Base-by-base conservation (phyloP, 2,329 filamentous ascomycete species). In the Colletotrichum incanum region DNA sequence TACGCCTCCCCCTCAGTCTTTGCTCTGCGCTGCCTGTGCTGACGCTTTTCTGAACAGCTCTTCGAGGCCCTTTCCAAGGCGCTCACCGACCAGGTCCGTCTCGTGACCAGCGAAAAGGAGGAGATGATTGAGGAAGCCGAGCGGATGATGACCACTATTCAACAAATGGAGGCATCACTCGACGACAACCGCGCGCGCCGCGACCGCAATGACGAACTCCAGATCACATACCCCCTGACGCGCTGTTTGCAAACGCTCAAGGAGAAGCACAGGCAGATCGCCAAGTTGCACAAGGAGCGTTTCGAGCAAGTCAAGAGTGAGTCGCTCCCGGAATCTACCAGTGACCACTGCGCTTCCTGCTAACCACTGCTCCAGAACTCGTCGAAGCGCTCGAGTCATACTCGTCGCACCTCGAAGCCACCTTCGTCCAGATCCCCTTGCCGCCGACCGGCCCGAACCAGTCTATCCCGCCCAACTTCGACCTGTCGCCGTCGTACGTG, bases 251-350 rank as follows among this genome's bases (percentile, higher is more conserved):
- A 93, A 78, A 84, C 82, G 23, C 87, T 99, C 66, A 96, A 94
- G 82, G 95, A 98, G 81, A 98, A 96, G 84, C 93, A 98, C 78
- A 87, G 86, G 71, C 91, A 93, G 63, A 90, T 98, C 76, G 91
- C 90, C 83, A 94, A 93, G 79, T 85, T 96, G 71, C 95, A 99
- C 82, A 92, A 91, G 74, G 95, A 98, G 83, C 93, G 96, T 73
- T 98, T 94, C 78, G 95, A 98, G 80, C 95, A 98, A 86, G 94
- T 98, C 72, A 96, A 94, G 84, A 98, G 94, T 97, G 85, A 77
- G 93, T 83, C 37, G 26, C 12, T 31, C n/a, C 45, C 5, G 2
- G 20, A 20, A 56, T 18, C 31, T 7, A 49, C 23, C 11, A 16
- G 20, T 11, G n/a, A 6, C 37, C 23, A 3, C 2, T 39, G 31